A percentile compares a stretch with the other conserved stretches of the same genome.
These are phyloP conservation scores for Zopfia rhizophila DNA, from an alignment of 2,329 filamentous ascomycete genomes.

Conservation along the genomic window DNA sequence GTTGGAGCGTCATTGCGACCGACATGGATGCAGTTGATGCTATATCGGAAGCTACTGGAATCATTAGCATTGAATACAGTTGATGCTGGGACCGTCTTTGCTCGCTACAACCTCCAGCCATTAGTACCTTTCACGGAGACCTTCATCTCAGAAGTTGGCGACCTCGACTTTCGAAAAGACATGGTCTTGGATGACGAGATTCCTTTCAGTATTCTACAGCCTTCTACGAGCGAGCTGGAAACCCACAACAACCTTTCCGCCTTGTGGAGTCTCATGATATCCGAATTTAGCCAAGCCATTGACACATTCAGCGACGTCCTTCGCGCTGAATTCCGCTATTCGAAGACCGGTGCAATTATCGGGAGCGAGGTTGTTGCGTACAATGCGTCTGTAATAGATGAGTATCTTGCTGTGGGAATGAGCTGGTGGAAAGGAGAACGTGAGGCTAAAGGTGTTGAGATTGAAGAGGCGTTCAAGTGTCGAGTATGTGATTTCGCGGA, in stretches of 20 bases:
- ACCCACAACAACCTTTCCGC: conserved; percentile 68
- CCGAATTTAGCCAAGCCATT: conserved; percentile 62
- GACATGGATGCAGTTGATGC: conserved; percentile 85
- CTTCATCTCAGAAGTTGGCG: conserved; percentile 80
- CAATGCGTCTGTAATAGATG: conserved; percentile 70
- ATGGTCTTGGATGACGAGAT: conserved; percentile 37
- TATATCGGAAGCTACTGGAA: conserved; percentile 88
- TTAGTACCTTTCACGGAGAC: conserved; percentile 76
- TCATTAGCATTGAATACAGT: conserved; percentile 77
- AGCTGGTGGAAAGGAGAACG: conserved; percentile 88
- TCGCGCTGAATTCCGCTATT: conserved; percentile 64
- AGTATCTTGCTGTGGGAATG: conserved; percentile 76
- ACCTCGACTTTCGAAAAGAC: conserved; percentile 70
- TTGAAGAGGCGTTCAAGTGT: conserved; percentile 92
- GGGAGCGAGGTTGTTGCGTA: conserved; percentile 73
- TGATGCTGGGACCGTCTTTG: conserved; percentile 74
- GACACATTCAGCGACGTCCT: conserved; percentile 68
- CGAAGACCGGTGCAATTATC: conserved; percentile 61
- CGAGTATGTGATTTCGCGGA: conserved; percentile 83
- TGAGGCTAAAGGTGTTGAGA: conserved; percentile 75
- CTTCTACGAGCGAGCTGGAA: conserved; percentile 63
- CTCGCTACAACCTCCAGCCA: conserved; percentile 75
- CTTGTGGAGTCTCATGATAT: conserved; percentile 72
- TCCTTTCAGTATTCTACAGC: conserved; percentile 49
- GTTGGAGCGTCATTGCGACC: conserved; percentile 74